phyloP scores from a whole-genome alignment of 2,329 filamentous ascomycete species.

The Cephalotrichum gorgonifer region DNA sequence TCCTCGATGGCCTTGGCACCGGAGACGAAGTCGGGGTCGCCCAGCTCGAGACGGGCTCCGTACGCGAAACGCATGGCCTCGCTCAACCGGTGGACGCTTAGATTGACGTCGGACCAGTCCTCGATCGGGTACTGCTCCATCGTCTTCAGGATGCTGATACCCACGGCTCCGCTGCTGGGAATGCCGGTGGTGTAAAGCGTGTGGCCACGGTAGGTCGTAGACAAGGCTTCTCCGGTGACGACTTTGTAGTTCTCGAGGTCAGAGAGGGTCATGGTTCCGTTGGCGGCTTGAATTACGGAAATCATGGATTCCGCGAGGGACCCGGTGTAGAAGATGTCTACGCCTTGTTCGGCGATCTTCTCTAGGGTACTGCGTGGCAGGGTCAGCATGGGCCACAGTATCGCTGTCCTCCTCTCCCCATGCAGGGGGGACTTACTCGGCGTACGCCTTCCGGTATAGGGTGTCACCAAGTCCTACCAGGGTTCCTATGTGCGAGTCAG shows the following conservation, averaged over 20 bases:
- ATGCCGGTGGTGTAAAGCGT: conserved; percentile 60
- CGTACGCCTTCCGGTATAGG: conserved; percentile 74
- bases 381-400: not conserved
- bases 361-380: conserved; percentile 53
- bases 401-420: no score
- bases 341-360: conserved; percentile 61
- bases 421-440: conserved; percentile 26
- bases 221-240: conserved; percentile 52
- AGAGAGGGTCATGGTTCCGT: conserved; percentile 77
- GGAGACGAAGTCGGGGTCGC: conserved; percentile 67
- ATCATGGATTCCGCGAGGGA: conserved; percentile 66
- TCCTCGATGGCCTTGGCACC: conserved; percentile 48
- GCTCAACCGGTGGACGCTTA: conserved; percentile 72
- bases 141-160: conserved; percentile 68
- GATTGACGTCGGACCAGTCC: conserved; percentile 42
- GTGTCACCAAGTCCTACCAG: conserved; percentile 62
- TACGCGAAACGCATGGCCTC: conserved; percentile 84
- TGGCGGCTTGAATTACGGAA: conserved; percentile 51
- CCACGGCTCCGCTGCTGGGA: conserved; percentile 69
- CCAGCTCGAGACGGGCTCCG: conserved; percentile 65
- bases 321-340: conserved; percentile 65
- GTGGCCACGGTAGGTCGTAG: conserved; percentile 58
- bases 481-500: conserved; percentile 28
- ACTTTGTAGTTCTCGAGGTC: conserved; percentile 67
- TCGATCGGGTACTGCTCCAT: conserved; percentile 63